These are phyloP conservation scores for Cucumis cinereus DNA, from an alignment of 306 rosid species.

Conservation along the genomic window DNA sequence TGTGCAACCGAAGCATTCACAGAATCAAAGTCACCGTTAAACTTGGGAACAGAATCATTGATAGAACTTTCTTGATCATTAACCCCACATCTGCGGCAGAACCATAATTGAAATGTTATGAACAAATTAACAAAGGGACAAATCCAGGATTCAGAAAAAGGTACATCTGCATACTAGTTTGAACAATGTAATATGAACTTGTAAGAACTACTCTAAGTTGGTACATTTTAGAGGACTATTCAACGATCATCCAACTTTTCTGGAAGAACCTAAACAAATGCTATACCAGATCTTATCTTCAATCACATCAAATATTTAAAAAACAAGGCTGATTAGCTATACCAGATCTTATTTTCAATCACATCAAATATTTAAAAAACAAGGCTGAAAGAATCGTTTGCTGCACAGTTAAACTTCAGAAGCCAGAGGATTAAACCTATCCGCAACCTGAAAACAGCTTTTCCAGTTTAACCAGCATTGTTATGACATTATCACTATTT, in stretches of 20 bases:
- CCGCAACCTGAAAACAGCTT: not conserved
- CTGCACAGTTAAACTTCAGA: not conserved
- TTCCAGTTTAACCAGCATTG: not conserved
- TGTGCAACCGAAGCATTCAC: conserved; percentile 27
- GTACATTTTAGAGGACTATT: not conserved
- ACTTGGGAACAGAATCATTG: conserved; percentile 24
- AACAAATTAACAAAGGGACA: conserved; percentile 9
- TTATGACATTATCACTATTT: not conserved
- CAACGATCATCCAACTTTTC: not conserved
- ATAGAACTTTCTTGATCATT: conserved; percentile 37
- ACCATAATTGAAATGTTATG: conserved; percentile 15
- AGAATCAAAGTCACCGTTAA: conserved; percentile 16
- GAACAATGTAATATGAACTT: not conserved
- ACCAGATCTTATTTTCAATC: not conserved
- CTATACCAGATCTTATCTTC: not conserved
- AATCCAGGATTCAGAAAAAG: not conserved
- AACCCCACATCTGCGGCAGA: conserved; percentile 53
- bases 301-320: not conserved
- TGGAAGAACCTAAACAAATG: not conserved
- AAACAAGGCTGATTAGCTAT: conserved; percentile 1
- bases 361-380: not conserved
- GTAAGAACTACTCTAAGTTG: conserved; percentile 9
- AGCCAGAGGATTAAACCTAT: not conserved
- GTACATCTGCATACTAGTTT: not conserved
- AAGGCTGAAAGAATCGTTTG: not conserved